Evolutionary conservation across 2,329 filamentous ascomycete genomes (phyloP).

Genomic region (Hortaea werneckii): DNA sequence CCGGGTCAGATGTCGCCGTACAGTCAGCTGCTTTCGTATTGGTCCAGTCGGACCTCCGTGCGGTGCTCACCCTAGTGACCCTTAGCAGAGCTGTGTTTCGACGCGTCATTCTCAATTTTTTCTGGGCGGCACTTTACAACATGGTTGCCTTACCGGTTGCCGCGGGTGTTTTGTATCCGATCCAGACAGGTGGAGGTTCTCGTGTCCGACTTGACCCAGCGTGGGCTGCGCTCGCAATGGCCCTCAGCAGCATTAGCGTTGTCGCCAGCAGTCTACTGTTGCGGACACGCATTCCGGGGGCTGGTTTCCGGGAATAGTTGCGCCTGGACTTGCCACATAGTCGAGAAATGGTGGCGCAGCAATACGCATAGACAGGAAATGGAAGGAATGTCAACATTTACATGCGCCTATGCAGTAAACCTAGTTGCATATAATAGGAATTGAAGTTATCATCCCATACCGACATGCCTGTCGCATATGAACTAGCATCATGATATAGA

Average conservation of each 20-base stretch:
- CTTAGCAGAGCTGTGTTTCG: constrained; percentile 64
- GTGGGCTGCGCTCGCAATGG: constrained; percentile 90
- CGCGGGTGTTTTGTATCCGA: constrained; percentile 65
- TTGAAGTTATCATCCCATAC: too few species aligned
- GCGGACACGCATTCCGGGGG: constrained; percentile 38
- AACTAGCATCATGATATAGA: too few species aligned
- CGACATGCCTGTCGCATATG: too few species aligned
- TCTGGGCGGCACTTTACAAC: constrained; percentile 79
- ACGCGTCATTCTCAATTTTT: constrained; percentile 75
- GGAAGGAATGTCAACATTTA: too few species aligned
- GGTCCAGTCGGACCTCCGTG: constrained; percentile 57
- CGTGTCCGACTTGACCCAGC: constrained; percentile 63
- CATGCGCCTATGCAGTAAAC: too few species aligned
- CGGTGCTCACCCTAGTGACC: constrained; percentile 62
- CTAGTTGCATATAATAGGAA: too few species aligned
- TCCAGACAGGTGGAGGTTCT: constrained; percentile 29
- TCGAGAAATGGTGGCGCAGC: too few species aligned
- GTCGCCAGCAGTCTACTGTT: constrained; percentile 70
- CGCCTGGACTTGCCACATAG: not conserved
- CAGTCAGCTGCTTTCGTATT: constrained; percentile 74
- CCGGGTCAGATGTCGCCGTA: constrained; percentile 73
- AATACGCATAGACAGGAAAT: too few species aligned
- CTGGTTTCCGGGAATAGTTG: constrained; percentile 29
- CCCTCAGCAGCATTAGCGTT: constrained; percentile 80
- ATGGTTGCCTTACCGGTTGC: constrained; percentile 67